phyloP scores from a whole-genome alignment of 2,329 filamentous ascomycete species.

The Beauveria sp. region DNA sequence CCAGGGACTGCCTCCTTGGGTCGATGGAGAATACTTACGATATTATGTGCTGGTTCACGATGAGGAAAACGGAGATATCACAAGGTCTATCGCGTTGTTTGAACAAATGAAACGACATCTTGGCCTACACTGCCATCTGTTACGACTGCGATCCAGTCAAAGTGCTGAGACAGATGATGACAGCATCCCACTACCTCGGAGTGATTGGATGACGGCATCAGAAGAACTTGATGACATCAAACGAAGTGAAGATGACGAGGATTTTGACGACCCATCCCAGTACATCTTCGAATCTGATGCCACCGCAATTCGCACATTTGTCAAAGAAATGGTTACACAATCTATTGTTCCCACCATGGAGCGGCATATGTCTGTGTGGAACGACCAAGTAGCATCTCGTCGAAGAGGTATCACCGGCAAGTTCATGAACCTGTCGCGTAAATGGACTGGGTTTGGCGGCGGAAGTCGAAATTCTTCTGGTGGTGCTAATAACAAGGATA shows the following conservation, averaged over 20 bases:
- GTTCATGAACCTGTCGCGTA: conserved; percentile 90
- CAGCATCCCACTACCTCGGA: conserved; percentile 69
- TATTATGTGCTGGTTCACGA: conserved; percentile 97
- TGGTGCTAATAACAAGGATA: conserved; percentile 46
- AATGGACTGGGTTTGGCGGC: conserved; percentile 76
- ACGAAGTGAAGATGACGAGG: conserved; percentile 57
- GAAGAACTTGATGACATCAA: conserved; percentile 76
- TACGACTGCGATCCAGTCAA: conserved; percentile 76
- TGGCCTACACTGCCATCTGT: conserved; percentile 86
- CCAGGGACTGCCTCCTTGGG: conserved; percentile 70
- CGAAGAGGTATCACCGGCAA: conserved; percentile 81
- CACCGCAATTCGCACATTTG: conserved; percentile 77
- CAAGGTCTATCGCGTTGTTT: conserved; percentile 80
- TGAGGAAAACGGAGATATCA: conserved; percentile 89
- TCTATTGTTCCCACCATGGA: conserved; percentile 97
- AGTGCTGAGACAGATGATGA: conserved; percentile 89
- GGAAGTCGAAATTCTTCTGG: conserved; percentile 53
- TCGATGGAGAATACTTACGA: conserved; percentile 83
- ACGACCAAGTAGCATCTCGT: conserved; percentile 90
- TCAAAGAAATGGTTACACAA: conserved; percentile 91
- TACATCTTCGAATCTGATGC: conserved; percentile 91
- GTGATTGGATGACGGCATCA: conserved; percentile 80
- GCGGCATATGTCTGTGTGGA: conserved; percentile 83
- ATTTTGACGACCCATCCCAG: conserved; percentile 62
- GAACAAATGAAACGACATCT: conserved; percentile 99